Conservation (phyloP, 805 yeast species). For the Yamadazyma takamatsuzukensis region DNA sequence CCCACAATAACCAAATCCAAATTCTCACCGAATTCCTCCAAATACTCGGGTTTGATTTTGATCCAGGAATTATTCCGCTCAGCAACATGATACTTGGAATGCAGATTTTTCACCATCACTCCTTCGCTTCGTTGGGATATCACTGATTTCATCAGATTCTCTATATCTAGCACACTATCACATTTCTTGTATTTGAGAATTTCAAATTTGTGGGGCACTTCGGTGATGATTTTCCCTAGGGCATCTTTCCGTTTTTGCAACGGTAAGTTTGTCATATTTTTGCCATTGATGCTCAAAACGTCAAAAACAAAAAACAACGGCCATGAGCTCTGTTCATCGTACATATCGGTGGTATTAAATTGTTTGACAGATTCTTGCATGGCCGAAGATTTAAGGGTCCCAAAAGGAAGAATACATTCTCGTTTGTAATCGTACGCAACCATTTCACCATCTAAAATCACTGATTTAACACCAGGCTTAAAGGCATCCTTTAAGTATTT, state of each 20-base stretch:
- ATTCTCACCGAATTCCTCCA: slow-evolving; percentile 82
- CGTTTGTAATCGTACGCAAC: slow-evolving; percentile 72
- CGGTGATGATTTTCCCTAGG: slow-evolving; percentile 43
- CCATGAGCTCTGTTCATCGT: slow-evolving; percentile 29
- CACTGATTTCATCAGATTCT: slow-evolving; percentile 51
- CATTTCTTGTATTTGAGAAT: slow-evolving; percentile 41
- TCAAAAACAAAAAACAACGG: slow-evolving; percentile 73
- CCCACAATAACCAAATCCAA: slow-evolving; percentile 81
- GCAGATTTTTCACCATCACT: slow-evolving; percentile 64
- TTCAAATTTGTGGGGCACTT: slow-evolving; percentile 48
- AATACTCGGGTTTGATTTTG: slow-evolving; percentile 87
- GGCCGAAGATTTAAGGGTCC: slow-evolving; percentile 72
- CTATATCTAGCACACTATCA: slow-evolving; percentile 48
- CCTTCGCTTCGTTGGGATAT: slow-evolving; percentile 75
- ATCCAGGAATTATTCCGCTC: slow-evolving; percentile 65
- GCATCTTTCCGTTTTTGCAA: slow-evolving; percentile 53
- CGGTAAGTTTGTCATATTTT: slow-evolving; percentile 51
- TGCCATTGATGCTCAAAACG: slow-evolving; percentile 64
- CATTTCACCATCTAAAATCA: slow-evolving; percentile 88
- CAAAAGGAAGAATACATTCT: slow-evolving; percentile 67
- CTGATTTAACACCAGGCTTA: slow-evolving; percentile 31
- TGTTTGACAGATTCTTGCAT: slow-evolving; percentile 46
- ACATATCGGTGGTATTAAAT: slow-evolving; percentile 32
- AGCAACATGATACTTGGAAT: slow-evolving; percentile 53
- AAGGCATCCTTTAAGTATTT: slow-evolving; percentile 44